Evolutionary conservation across 495 filamentous ascomycete species (phyloP).

Genomic region (Aspergillus mulundensis): DNA sequence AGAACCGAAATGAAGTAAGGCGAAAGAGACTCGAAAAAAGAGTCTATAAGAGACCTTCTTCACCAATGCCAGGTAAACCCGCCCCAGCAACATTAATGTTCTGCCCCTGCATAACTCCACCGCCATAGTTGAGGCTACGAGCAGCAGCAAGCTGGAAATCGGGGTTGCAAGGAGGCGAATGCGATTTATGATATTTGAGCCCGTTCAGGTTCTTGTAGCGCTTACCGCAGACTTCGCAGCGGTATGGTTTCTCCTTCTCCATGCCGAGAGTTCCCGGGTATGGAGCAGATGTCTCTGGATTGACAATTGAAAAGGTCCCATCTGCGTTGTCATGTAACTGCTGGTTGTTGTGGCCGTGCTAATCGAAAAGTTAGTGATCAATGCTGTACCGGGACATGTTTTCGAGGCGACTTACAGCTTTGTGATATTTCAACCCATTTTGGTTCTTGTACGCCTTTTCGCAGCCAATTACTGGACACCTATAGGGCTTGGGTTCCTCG

Average conservation of each 20-base stretch:
- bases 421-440: constrained; percentile 89
- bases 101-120: constrained; percentile 49
- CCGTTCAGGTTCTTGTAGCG: constrained; percentile 99
- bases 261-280: constrained; percentile 96
- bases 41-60: constrained; percentile 45
- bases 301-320: constrained; percentile 96
- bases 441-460: constrained; percentile 99
- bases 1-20: constrained; percentile 19
- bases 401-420: constrained; percentile 51
- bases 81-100: constrained; percentile 50
- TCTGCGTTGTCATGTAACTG: constrained; percentile 92
- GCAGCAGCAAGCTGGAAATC: constrained; percentile 45
- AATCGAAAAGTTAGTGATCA: not conserved
- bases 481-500: constrained; percentile 88
- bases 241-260: constrained; percentile 99
- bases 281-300: constrained; percentile 87
- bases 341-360: constrained; percentile 96
- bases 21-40: constrained; percentile 6
- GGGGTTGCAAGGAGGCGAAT: constrained; percentile 68
- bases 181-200: constrained; percentile 86
- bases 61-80: constrained; percentile 49
- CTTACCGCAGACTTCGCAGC: constrained; percentile 94
- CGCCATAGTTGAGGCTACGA: constrained; percentile 39
- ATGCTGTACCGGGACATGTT: not conserved
- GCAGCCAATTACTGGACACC: constrained; percentile 95